Evolutionary conservation across 2,329 filamentous ascomycete species (phyloP), one percentile per base, ranked within the genome.

Genomic region (Beauveria sp.): DNA sequence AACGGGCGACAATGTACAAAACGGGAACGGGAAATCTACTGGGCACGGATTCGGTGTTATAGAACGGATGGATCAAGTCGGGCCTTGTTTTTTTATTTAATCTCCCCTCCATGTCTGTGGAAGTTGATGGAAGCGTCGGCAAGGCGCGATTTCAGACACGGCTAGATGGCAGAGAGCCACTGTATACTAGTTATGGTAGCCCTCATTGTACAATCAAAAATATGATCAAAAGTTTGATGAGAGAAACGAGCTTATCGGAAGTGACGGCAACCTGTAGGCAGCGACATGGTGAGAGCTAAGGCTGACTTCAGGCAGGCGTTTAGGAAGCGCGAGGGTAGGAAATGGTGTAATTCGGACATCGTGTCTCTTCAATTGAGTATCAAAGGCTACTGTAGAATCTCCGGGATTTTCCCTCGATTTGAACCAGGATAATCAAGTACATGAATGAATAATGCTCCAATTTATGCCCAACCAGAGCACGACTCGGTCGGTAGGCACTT

Each of bases 111-210:
- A 59, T 55, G 56, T 55, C 51, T 40, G 47, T 62, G 58, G 53
- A 46, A 52, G 60, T 43, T 42, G 60, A 50, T 30, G 56, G 43
- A 62, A 50, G 30, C 50, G 58, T 55, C 45, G 51, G 45, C 43
- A 53, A 55, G 50, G 26, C 51, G 58, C 20, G 16, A 54, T 26
- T 20, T 30, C 43, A 18, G 42, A 47, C 58, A 43, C 46, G 22
- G 53, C 38, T 46, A 49, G 45, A 57, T 61, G 60, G 60, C 60
- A 57, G 22, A 55, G 43, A 61, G 60, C 53, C 53, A 57, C 51
- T 74, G 72, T 74, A 74, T 68, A 68, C 62, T 74, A 74, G 67
- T 49, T 55, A 61, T 49, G 58, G 51, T 66, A 70, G 69, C 64
- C 66, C 65, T 66, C 65, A 63, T 65, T 70, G 67, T 71, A 72